Evolutionary conservation across 305 asterid genomes (phyloP).

Genomic region (Nicotiana rustica): DNA sequence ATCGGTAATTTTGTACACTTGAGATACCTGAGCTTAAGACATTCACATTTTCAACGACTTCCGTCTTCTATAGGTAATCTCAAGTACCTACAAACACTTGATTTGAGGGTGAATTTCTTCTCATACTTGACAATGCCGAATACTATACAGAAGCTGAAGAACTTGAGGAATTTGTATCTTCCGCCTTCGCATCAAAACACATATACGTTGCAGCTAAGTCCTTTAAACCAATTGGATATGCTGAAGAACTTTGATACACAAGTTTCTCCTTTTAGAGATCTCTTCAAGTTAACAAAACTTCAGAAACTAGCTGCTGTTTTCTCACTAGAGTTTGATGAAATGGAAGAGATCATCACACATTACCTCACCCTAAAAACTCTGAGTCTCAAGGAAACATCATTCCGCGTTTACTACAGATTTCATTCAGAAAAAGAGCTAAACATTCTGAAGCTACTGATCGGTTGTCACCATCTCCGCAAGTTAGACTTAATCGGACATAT

Average conservation of each 20-base stretch:
- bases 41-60: slow-evolving; percentile 45
- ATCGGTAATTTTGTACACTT: slow-evolving; percentile 50
- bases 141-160: slow-evolving; percentile 41
- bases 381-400: slow-evolving; percentile 45
- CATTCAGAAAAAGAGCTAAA: slow-evolving; percentile 45
- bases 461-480: slow-evolving; percentile 43
- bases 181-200: slow-evolving; percentile 42
- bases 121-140: slow-evolving; percentile 43
- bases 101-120: slow-evolving; percentile 44
- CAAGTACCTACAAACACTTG: slow-evolving; percentile 52
- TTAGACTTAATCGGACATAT: slow-evolving; percentile 39
- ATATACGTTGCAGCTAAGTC: slow-evolving; percentile 45
- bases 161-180: slow-evolving; percentile 43
- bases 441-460: slow-evolving; percentile 37
- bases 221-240: slow-evolving; percentile 44
- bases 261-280: slow-evolving; percentile 41
- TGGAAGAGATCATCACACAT: slow-evolving; percentile 37
- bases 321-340: slow-evolving; percentile 35
- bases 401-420: slow-evolving; percentile 48
- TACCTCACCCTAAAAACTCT: slow-evolving; percentile 34
- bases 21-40: slow-evolving; percentile 53
- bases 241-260: slow-evolving; percentile 33
- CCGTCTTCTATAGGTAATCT: slow-evolving; percentile 52
- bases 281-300: slow-evolving; percentile 41
- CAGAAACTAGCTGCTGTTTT: slow-evolving; percentile 35